Conservation (phyloP, 164 flowering plant genomes). For the Stephania yunnanensis region DNA sequence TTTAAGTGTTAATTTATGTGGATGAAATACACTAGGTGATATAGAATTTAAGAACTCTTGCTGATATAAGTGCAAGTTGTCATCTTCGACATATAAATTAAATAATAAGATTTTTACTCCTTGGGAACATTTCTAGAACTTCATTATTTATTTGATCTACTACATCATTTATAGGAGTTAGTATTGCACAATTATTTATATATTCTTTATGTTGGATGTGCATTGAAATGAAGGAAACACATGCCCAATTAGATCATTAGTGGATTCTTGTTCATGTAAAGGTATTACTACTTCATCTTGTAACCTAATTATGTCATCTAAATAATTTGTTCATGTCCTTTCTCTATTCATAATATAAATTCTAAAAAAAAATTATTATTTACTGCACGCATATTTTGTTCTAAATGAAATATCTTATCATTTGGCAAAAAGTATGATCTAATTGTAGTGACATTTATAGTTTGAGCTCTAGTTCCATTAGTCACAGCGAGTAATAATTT, state of each 20-base stretch:
- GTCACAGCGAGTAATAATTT: background rate
- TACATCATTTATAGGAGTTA: background rate
- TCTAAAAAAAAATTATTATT: background rate
- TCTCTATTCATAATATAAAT: background rate
- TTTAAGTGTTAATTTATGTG: conserved; percentile 1
- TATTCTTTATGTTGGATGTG: too few relatives aligned
- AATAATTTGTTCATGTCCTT: background rate
- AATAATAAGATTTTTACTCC: background rate
- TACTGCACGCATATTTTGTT: conserved; percentile 3
- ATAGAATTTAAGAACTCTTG: background rate
- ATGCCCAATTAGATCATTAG: background rate
- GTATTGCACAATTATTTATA: background rate
- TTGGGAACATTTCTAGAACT: background rate
- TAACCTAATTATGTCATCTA: conserved; percentile 1
- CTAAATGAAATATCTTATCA: too few relatives aligned
- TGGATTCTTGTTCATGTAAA: background rate
- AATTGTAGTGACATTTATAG: background rate
- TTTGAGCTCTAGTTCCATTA: background rate
- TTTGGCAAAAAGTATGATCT: background rate
- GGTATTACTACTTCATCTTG: conserved; percentile 1
- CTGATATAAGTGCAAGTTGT: background rate
- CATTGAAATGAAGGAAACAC: background rate
- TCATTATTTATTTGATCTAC: background rate
- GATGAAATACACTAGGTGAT: background rate
- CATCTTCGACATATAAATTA: conserved; percentile 6